Evolutionary conservation across 371 early-diverging fungal genomes (phyloP), one percentile per base, ranked within the genome.

Genomic region (Syncephalastrum racemosum): DNA sequence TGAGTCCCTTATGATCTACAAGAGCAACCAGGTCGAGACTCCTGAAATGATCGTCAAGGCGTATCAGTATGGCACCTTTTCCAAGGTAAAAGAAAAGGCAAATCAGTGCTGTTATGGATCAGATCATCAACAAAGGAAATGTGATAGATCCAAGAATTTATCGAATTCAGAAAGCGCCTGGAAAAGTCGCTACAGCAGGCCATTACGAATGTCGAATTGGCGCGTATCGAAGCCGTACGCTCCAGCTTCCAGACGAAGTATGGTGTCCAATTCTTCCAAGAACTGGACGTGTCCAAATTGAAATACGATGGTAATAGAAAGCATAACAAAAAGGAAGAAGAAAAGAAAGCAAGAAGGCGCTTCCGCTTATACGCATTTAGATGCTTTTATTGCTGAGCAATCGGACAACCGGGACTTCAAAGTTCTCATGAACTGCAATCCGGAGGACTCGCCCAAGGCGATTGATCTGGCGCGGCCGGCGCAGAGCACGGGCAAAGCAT

Each of bases 41-140:
- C 93, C 94, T 1, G 92, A 90, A 58, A 92, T 93, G 88, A 68
- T 94, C 27, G 83, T 90, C 18, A 83, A 90, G 42, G 94, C 93
- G 2, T 94, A 89, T 69, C 84, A 90, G 56, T 87, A 86, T 60
- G 88, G 83, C 2, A 91, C 94, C 2, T 95, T 87, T 69, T 92
- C 93, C 23, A 94, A 96, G 83, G 88, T 87, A 81, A 52, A 13
- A n/a, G 20, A 7, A 12, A 16, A 16, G 20, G 36, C 36, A 0
- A 27, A 27, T 7, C 36, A 31, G 6, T 7, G 12, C 36, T 31
- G 36, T 31, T 31, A 0, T 31, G 36, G 36, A 8, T 31, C 10
- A 36, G 36, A 8, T 31, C 10, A 36, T 25, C 0, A 22, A n/a
- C 39, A 0, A 15, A 31, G 2, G 10, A 31, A 31, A 31, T 31